phyloP scores from a whole-genome alignment of 495 filamentous ascomycete species.

The Neurospora sp. region DNA sequence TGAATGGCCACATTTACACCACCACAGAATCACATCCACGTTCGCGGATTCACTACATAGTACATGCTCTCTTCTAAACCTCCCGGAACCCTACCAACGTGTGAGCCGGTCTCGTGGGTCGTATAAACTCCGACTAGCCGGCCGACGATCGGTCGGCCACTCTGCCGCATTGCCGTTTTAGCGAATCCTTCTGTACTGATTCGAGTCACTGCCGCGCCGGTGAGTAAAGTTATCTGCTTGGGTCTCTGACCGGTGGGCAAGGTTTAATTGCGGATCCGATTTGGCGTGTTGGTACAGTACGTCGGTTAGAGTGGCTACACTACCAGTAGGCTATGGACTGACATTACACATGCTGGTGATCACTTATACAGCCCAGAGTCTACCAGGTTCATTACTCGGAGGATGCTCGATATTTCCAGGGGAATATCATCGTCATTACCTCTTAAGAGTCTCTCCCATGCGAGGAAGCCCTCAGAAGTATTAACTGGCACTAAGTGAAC shows the following conservation, averaged over 20 bases:
- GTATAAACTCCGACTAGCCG: not conserved
- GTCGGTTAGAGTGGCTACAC: not conserved
- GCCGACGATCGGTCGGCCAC: not conserved
- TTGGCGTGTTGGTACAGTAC: not conserved
- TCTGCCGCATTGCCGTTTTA: not conserved
- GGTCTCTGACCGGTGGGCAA: not conserved
- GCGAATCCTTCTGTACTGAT: not conserved
- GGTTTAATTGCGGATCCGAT: not conserved
- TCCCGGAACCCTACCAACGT: not conserved
- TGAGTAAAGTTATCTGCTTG: not conserved
- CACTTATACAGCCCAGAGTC: not conserved
- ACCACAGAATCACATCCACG: not conserved
- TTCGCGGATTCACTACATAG: not conserved
- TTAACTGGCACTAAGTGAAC: not conserved
- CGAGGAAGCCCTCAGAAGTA: not conserved
- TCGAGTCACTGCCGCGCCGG: not conserved
- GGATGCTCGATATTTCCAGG: not conserved
- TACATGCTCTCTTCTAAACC: not conserved
- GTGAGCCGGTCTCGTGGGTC: not conserved
- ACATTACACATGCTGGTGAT: not conserved
- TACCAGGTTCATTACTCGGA: not conserved
- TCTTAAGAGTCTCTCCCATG: not conserved
- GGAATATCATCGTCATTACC: not conserved
- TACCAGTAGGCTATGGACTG: not conserved
- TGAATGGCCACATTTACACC: not conserved